These are phyloP conservation scores for Leccinum griseonigrum DNA, from an alignment of 1,284 basidiomycete species.

Conservation along the genomic window DNA sequence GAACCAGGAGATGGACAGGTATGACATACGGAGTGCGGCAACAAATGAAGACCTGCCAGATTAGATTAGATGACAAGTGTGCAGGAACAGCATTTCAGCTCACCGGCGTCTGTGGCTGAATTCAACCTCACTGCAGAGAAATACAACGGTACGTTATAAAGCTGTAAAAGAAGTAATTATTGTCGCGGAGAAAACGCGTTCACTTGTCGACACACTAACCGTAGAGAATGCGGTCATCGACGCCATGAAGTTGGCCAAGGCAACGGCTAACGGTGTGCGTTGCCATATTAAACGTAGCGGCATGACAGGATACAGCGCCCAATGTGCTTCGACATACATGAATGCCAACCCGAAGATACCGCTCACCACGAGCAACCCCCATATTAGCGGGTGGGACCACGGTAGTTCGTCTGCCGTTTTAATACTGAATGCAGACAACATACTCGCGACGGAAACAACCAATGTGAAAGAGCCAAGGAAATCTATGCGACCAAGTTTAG, in stretches of 20 bases:
- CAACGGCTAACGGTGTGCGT: slow-evolving; percentile 77
- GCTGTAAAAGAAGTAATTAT: slow-evolving; percentile 43
- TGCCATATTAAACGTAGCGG: slow-evolving; percentile 74
- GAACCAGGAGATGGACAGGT: slow-evolving; percentile 28
- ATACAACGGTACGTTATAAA: slow-evolving; percentile 88
- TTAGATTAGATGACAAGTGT: neutral
- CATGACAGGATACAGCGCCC: slow-evolving; percentile 50
- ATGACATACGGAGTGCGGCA: slow-evolving; percentile 78
- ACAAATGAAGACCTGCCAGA: slow-evolving; percentile 49
- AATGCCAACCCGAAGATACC: slow-evolving; percentile 57
- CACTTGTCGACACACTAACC: slow-evolving; percentile 44
- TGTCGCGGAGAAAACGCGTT: slow-evolving; percentile 38
- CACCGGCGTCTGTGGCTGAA: slow-evolving; percentile 71
- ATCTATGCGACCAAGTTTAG: slow-evolving; percentile 73
- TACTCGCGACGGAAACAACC: slow-evolving; percentile 68
- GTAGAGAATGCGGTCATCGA: slow-evolving; percentile 78
- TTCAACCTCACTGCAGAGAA: slow-evolving; percentile 83
- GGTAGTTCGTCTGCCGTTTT: slow-evolving; percentile 70
- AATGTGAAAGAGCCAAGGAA: slow-evolving; percentile 79
- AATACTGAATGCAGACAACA: slow-evolving; percentile 76
- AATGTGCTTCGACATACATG: slow-evolving; percentile 2
- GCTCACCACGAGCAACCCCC: slow-evolving; percentile 60
- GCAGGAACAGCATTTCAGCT: slow-evolving; percentile 37
- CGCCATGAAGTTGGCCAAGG: slow-evolving; percentile 75
- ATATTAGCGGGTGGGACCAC: slow-evolving; percentile 44